Base-by-base conservation (phyloP, 2,329 filamentous ascomycete species). In the Ceratocystis papillata region DNA sequence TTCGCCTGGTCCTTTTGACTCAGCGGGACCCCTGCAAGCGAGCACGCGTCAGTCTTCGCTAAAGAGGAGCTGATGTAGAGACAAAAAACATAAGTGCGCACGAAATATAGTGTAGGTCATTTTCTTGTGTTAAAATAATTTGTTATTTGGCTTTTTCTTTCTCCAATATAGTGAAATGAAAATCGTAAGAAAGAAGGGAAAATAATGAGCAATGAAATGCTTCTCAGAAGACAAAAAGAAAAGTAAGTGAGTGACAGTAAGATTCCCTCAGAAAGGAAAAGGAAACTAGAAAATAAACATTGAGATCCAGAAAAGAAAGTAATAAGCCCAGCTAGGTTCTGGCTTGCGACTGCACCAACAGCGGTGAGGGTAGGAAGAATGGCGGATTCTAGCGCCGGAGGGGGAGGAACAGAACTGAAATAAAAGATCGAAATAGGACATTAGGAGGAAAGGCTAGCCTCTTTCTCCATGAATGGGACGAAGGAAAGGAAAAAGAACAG, bases 401-500 rank as follows among this genome's bases (percentile, higher is more conserved):
- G 17, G n/a, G 7, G 17, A 33, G 28, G 5, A 59, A 17, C 3
- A 37, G 33, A 59, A 25, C 20, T 6, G 53, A 62, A 62, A 33
- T 20, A 20, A 33, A 25, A 33, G 15, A 44, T 44, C 20, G 30
- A 20, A n/a, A 17, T 44, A 41, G 10, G 20, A 5, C 59, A 61
- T 20, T 37, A 45, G 22, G 33, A 22, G 33, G 45, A 37, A n/a
- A 41, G 45, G 33, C 53, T 30, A 25, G 33, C 53, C 22, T 28
- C n/a, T 50, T 20, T 10, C 37, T 41, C 37, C 37, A 41, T 12
- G 20, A 12, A 41, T 25, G 45, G 20, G 59, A 44, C 20, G 46
- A 62, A 61, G 17, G 10, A 46, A 45, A 62, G n/a, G n/a, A 62
- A 37, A 28, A 45, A 62, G 17, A 62, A 62, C 20, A 45, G 46